Base-by-base conservation (phyloP, 768 basidiomycete species). In the Phaffia tasmanica region DNA sequence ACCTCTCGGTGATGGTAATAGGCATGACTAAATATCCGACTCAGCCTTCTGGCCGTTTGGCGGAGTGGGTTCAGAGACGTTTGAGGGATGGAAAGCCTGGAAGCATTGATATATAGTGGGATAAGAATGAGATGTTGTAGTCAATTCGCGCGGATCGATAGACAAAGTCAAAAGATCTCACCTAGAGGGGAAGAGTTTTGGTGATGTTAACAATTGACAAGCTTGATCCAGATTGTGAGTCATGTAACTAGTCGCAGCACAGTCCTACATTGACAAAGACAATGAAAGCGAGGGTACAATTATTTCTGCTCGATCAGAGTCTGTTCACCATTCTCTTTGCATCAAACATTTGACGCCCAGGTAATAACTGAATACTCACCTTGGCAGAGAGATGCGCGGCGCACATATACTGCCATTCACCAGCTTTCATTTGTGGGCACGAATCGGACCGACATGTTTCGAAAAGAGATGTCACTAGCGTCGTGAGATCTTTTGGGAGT, bases 351-450 rank as follows among this genome's bases (percentile, higher is more conserved):
- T 30, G 18, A 21, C 18, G 29, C 18, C 7, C 15, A 27, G 27
- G 18, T 29, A 18, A 32, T 30, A 23, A 32, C 35, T 42, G 30
- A 21, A 9, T 23, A 60, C 46, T 46, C 59, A 47, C 69, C 70
- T 2, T 68, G 35, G 59, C 61, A 25, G 66, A 62, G 0, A 67
- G 90, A 76, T 97, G 92, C 0, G 91, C 93, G 49, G 93, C 91
- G 71, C 94, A 98, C 7, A 97, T 79, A 77, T 95, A 98, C 32
- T 89, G 81, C 94, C 94, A 97, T 79, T 97, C 90, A 64, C 89
- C 89, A n/a, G 93, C 92, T 76, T 93, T 93, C 94, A 99, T 99
- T 77, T 94, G 86, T 1, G 92, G 89, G 79, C 94, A 99, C 14
- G 86, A 83, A 47, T 81, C 77, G 49, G 88, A 83, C 16, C 86